These are phyloP conservation scores for Hypocreales sp. DNA, from an alignment of 2,329 filamentous ascomycete genomes.

Conservation along the genomic window DNA sequence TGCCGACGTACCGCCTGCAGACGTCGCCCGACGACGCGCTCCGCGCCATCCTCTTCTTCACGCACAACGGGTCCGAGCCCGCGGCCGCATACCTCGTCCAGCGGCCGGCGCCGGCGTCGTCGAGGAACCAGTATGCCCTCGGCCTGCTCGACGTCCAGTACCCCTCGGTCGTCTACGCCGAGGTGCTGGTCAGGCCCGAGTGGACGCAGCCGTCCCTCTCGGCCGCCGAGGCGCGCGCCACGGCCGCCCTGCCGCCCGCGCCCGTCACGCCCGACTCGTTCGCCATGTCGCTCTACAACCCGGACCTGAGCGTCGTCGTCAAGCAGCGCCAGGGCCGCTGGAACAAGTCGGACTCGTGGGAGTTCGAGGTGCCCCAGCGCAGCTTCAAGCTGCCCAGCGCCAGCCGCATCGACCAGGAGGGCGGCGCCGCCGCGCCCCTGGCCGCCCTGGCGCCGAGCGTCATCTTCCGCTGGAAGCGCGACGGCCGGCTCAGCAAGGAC, in stretches of 20 bases:
- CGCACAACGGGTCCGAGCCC: conserved; percentile 67
- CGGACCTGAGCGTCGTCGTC: conserved; percentile 66
- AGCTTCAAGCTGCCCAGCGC: conserved; percentile 69
- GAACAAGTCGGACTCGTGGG: conserved; percentile 70
- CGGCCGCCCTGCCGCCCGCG: conserved; percentile 44
- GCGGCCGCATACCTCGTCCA: conserved; percentile 67
- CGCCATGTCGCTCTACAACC: conserved; percentile 82
- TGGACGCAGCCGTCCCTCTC: conserved; percentile 76
- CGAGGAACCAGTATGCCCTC: conserved; percentile 73
- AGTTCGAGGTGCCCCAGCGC: conserved; percentile 81
- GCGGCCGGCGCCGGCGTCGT: conserved; percentile 50
- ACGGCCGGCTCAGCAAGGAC: conserved; percentile 73
- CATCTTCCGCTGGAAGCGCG: conserved; percentile 78
- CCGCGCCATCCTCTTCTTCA: conserved; percentile 42
- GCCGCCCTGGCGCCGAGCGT: conserved; percentile 52
- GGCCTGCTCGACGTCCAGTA: conserved; percentile 74
- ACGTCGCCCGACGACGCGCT: conserved; percentile 35
- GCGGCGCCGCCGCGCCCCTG: conserved; percentile 12
- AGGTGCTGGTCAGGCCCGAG: conserved; percentile 70
- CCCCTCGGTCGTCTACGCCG: conserved; percentile 70
- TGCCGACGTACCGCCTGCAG: conserved; percentile 55
- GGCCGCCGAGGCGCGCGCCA: conserved; percentile 62
- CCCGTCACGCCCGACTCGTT: conserved; percentile 67
- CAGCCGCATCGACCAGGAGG: conserved; percentile 60
- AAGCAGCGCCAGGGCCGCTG: conserved; percentile 60